A percentile compares a stretch with the other conserved stretches of the same genome.
phyloP scores from a whole-genome alignment of 352 stramenopile species.

The Salisapilia sapeloensis region DNA sequence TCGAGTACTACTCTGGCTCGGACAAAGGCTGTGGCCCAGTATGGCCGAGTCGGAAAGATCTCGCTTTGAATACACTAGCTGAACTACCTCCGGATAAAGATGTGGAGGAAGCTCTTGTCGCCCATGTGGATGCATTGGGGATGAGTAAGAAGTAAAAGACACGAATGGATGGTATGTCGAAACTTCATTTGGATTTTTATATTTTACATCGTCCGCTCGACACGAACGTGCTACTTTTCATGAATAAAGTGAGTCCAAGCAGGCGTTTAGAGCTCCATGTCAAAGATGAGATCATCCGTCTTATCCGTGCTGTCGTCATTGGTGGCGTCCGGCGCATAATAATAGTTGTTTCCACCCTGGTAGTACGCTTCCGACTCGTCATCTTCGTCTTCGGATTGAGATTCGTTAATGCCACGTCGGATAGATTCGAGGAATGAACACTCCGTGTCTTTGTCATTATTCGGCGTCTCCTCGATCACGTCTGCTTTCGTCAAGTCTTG shows the following conservation, averaged over 20 bases:
- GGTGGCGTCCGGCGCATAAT: too few relatives aligned
- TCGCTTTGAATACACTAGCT: slow-evolving; percentile 28
- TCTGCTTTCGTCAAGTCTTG: too few relatives aligned
- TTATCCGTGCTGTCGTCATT: too few relatives aligned
- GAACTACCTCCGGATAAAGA: slow-evolving; percentile 15
- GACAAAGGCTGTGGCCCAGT: slow-evolving; percentile 55
- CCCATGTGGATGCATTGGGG: slow-evolving; percentile 35
- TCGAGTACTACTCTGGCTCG: slow-evolving; percentile 64
- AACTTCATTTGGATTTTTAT: neutral
- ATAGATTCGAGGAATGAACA: too few relatives aligned
- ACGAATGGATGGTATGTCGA: neutral
- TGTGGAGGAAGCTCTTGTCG: slow-evolving; percentile 20
- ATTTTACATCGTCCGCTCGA: slow-evolving; percentile 3
- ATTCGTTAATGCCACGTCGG: too few relatives aligned
- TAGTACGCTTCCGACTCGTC: too few relatives aligned
- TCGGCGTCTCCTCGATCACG: too few relatives aligned
- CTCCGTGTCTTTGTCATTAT: too few relatives aligned
- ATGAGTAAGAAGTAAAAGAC: slow-evolving; percentile 12
- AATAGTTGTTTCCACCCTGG: too few relatives aligned
- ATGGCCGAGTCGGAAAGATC: slow-evolving; percentile 39
- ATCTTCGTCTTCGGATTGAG: too few relatives aligned
- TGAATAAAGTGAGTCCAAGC: slow-evolving; percentile 3
- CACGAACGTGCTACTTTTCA: too few relatives aligned
- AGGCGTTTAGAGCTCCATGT: slow-evolving; percentile 2
- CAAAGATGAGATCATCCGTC: too few relatives aligned